Conservation (phyloP, 495 filamentous ascomycete species). For the Polyplosphaeria fusca region DNA sequence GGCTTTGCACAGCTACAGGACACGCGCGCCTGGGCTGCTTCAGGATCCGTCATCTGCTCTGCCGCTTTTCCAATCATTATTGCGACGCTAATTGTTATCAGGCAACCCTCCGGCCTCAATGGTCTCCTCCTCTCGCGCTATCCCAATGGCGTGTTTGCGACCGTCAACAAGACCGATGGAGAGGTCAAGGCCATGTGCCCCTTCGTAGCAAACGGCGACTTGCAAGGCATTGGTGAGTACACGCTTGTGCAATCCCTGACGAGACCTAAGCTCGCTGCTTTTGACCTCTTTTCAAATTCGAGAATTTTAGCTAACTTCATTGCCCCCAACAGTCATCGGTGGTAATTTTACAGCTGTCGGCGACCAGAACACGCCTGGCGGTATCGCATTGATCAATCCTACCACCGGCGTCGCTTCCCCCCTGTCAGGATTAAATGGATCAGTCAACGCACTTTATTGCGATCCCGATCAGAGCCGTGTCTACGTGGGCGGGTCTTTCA, state of each 20-base stretch:
- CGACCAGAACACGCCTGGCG: constrained; percentile 64
- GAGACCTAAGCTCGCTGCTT: too few species aligned
- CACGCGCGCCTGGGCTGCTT: too few species aligned
- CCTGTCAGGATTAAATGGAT: constrained; percentile 73
- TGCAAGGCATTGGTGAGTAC: constrained; percentile 73
- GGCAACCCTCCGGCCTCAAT: constrained; percentile 61
- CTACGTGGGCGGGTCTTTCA: constrained; percentile 87
- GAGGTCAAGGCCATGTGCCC: constrained; percentile 84
- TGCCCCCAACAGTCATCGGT: constrained; percentile 76
- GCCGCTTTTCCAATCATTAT: too few species aligned
- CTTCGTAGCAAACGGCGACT: constrained; percentile 63
- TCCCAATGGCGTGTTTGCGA: constrained; percentile 80
- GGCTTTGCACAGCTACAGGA: too few species aligned
- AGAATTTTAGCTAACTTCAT: too few species aligned
- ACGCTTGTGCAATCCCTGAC: too few species aligned
- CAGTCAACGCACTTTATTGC: constrained; percentile 76
- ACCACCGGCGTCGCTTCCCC: constrained; percentile 63
- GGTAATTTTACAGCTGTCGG: constrained; percentile 96
- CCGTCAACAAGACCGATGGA: constrained; percentile 71
- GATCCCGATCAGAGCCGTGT: constrained; percentile 79
- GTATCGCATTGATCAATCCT: constrained; percentile 77
- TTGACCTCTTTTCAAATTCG: too few species aligned
- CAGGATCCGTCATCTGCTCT: too few species aligned
- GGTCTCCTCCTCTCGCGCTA: constrained; percentile 77
- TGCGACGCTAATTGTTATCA: too few species aligned